Conservation (phyloP, 352 stramenopile genomes). For the Phytophthora brassicae region DNA sequence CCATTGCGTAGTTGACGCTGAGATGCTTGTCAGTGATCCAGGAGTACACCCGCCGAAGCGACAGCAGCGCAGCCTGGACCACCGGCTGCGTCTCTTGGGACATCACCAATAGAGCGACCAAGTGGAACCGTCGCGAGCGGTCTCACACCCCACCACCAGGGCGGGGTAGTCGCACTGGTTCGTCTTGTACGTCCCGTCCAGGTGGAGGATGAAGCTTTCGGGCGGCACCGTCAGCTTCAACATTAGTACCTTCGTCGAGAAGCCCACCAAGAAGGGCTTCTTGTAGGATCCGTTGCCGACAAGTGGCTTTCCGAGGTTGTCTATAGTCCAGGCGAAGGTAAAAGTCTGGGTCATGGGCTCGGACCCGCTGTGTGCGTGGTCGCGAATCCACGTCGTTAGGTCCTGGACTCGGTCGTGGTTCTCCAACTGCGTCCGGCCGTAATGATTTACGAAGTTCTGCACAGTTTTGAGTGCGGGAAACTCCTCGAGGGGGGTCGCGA, state of each 20-base stretch:
- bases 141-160: too few relatives aligned
- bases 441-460: too few relatives aligned
- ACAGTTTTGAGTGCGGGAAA: too few relatives aligned
- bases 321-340: slow-evolving; percentile 1
- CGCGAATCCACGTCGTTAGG: background rate
- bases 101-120: too few relatives aligned
- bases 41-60: too few relatives aligned
- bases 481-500: too few relatives aligned
- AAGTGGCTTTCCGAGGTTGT: background rate
- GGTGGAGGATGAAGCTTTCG: too few relatives aligned
- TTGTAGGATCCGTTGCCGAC: background rate
- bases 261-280: slow-evolving; percentile 2
- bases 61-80: too few relatives aligned
- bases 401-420: background rate
- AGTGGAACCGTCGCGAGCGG: too few relatives aligned
- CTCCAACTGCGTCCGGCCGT: background rate
- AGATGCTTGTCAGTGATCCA: background rate
- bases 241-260: slow-evolving; percentile 4
- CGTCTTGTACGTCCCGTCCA: too few relatives aligned
- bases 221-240: background rate
- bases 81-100: too few relatives aligned
- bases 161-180: too few relatives aligned
- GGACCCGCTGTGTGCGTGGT: background rate
- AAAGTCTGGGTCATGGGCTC: background rate
- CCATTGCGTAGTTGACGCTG: background rate